Conservation (phyloP, 202 grass and related monocot species). For the Zizania palustris region DNA sequence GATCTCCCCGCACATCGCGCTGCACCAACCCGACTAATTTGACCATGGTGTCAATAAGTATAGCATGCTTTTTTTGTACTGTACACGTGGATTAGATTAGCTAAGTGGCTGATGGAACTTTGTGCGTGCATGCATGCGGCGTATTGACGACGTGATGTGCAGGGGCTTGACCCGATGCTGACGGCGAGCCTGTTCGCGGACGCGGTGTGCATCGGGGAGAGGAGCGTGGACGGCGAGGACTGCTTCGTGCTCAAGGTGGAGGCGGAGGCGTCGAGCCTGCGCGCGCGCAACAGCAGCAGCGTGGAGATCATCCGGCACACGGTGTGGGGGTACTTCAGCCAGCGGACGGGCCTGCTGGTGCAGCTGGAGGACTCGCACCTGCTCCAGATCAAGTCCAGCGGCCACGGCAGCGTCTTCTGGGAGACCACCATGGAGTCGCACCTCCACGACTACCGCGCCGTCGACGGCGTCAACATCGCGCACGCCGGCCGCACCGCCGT, state of each 20-base stretch:
- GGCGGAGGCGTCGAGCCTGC: constrained; percentile 80
- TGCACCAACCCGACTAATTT: constrained; percentile 27
- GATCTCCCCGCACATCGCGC: constrained; percentile 44
- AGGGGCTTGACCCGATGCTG: constrained; percentile 87
- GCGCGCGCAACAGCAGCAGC: constrained; percentile 84
- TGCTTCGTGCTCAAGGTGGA: constrained; percentile 97
- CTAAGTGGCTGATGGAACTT: too few species aligned
- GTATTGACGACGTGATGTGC: not conserved
- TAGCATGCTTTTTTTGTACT: not conserved
- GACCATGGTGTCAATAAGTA: too few species aligned
- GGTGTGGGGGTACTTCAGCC: constrained; percentile 98
- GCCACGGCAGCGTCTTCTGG: constrained; percentile 74
- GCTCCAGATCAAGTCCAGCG: constrained; percentile 72
- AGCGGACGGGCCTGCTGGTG: constrained; percentile 81
- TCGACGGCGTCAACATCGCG: constrained; percentile 95
- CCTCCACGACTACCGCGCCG: constrained; percentile 76
- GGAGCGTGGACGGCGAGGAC: constrained; percentile 72
- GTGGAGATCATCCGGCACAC: constrained; percentile 98
- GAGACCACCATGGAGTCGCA: constrained; percentile 97
- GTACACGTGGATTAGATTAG: not conserved
- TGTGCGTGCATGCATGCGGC: not conserved
- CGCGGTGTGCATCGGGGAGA: constrained; percentile 81
- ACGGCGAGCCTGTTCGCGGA: constrained; percentile 92
- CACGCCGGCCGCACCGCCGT: constrained; percentile 79
- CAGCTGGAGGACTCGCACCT: constrained; percentile 99